Evolutionary conservation across 139 green algal genomes (phyloP).

Genomic region (Diplosphaera chodatii): DNA sequence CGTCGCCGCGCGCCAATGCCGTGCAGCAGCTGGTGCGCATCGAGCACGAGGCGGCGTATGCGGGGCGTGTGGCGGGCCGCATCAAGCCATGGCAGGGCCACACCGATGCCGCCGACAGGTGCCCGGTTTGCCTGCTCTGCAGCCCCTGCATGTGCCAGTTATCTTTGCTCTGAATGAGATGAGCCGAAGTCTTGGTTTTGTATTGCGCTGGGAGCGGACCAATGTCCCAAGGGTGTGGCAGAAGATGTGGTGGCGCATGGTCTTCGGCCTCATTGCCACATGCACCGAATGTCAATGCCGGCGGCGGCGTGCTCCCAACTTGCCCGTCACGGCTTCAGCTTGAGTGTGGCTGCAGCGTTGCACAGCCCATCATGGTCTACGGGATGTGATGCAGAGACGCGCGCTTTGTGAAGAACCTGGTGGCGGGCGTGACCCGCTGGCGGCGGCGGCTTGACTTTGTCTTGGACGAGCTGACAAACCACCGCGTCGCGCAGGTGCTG

Average conservation of each 20-base stretch:
- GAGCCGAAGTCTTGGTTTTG: too few relatives aligned
- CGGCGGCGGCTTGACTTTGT: slow-evolving; percentile 50
- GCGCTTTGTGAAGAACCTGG: slow-evolving; percentile 21
- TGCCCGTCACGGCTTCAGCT: neutral
- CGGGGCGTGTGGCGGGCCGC: slow-evolving; percentile 42
- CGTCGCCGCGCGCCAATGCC: slow-evolving; percentile 8
- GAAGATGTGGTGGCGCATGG: too few relatives aligned
- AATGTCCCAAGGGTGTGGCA: too few relatives aligned
- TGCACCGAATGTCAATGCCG: neutral
- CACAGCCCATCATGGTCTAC: too few relatives aligned
- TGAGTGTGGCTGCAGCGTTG: neutral
- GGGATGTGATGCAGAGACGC: neutral
- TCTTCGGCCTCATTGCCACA: neutral
- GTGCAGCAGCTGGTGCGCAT: slow-evolving; percentile 55
- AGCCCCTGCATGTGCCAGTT: too few relatives aligned
- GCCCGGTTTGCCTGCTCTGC: neutral
- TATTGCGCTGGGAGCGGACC: too few relatives aligned
- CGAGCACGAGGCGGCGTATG: slow-evolving; percentile 51
- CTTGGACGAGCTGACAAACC: slow-evolving; percentile 24
- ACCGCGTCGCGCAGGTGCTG: slow-evolving; percentile 11
- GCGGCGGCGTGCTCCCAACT: neutral
- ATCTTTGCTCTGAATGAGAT: too few relatives aligned
- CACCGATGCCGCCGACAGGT: neutral
- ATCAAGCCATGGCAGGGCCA: too few relatives aligned
- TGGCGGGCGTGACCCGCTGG: slow-evolving; percentile 50